Evolutionary conservation across 2,329 filamentous ascomycete species (phyloP), one percentile per base, ranked within the genome.

Genomic region (Trichoderma citrinoviride): DNA sequence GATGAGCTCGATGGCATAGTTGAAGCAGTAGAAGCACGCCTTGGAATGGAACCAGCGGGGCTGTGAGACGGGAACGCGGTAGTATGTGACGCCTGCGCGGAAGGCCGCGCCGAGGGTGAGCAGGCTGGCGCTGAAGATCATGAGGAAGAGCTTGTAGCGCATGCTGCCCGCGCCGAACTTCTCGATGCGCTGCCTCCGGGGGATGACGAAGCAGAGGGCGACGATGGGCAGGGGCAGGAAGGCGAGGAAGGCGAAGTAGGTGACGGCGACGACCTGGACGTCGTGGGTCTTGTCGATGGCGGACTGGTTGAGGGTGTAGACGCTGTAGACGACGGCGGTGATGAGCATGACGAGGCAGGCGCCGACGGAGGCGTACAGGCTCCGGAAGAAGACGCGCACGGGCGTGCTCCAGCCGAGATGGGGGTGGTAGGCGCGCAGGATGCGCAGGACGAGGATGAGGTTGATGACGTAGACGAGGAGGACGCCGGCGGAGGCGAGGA

Each of bases 401-500:
- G 77, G 70, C 25, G 77, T 80, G 67, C 85, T 82, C 91, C 91
- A 94, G 65, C 91, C 92, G 37, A 92, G 73, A 2, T 75, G 73
- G 0, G 91, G 91, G 71, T 93, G 90, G 52, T 86, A 85, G 5
- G 90, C 89, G 61, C 92, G 85, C 19, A 95, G 76, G 27, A 96
- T 82, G 52, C 92, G 87, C 76, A 92, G 90, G 0, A 88, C 78
- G 73, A 93, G 91, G 71, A 95, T 78, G 47, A 96, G 77, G 77
- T 96, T 95, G 76, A 92, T 79, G 71, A 94, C 78, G 76, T 91
- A 94, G 27, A 96, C 79, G 7, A 96, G 76, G 40, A 96, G 74
- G 17, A 93, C 87, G 47, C 91, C 92, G 0, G 90, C 88, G 50
- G 87, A 85, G 65, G 91, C 85, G 70, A 95, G 87, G 72, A 95